A percentile compares a stretch with the other conserved stretches of the same genome.
phyloP scores from a whole-genome alignment of 225 moss, liverwort and hornwort genomes.

The Polytrichum commune region DNA sequence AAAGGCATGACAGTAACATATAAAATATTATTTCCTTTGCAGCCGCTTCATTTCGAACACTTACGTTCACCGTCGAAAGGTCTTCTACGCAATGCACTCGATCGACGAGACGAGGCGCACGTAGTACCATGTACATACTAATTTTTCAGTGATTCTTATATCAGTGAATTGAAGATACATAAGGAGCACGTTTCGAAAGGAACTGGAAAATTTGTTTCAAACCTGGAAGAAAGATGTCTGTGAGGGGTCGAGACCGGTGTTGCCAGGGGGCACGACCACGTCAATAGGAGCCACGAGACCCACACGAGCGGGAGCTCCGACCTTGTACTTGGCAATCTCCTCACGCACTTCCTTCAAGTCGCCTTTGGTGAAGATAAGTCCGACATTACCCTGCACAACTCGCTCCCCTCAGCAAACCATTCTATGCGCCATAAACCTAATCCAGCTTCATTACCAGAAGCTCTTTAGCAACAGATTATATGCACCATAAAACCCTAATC shows the following conservation, averaged over 20 bases:
- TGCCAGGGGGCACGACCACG: conserved; percentile 90
- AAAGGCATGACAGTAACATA: too few species aligned
- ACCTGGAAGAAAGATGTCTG: conserved; percentile 97
- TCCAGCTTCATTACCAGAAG: too few species aligned
- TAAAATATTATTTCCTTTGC: too few species aligned
- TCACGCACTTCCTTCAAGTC: conserved; percentile 93
- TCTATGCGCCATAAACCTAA: background rate
- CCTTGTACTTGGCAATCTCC: conserved; percentile 86
- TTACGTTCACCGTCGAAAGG: too few species aligned
- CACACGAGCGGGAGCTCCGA: conserved; percentile 97
- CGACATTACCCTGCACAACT: conserved; percentile 71
- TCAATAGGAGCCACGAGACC: conserved; percentile 89
- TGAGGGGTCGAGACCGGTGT: conserved; percentile 89
- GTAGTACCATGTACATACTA: too few species aligned
- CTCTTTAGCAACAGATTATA: too few species aligned
- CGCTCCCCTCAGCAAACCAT: background rate
- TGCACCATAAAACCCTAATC: background rate
- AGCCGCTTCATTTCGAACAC: too few species aligned
- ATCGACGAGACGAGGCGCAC: too few species aligned
- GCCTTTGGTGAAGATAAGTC: conserved; percentile 93
- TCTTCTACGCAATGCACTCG: too few species aligned
- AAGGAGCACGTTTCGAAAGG: too few species aligned
- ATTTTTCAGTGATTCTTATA: too few species aligned
- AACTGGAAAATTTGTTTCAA: background rate
- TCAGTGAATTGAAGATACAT: too few species aligned